These are phyloP conservation scores for Diaporthe ampelina DNA, from an alignment of 2,329 filamentous ascomycete genomes.

Conservation along the genomic window DNA sequence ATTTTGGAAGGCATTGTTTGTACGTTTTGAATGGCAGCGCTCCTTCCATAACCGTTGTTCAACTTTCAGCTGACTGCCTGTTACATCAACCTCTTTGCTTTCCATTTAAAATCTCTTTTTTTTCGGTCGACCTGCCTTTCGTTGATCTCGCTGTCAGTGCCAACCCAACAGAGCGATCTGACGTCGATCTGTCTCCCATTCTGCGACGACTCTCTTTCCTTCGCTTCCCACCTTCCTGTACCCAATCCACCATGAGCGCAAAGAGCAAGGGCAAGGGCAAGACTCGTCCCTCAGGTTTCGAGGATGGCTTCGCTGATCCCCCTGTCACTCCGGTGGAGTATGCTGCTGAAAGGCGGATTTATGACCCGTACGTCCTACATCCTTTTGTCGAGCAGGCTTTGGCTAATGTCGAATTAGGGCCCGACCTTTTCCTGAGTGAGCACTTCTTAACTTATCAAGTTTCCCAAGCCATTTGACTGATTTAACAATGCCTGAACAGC, in stretches of 20 bases:
- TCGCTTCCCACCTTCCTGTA: neutral
- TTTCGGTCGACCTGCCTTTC: neutral
- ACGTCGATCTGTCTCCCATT: neutral
- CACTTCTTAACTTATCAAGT: neutral
- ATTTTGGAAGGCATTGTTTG: neutral
- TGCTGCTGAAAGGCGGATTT: constrained; percentile 76
- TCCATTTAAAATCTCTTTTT: neutral
- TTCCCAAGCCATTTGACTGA: no score
- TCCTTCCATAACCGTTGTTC: neutral
- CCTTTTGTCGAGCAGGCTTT: neutral
- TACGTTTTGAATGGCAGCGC: neutral
- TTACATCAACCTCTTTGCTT: neutral
- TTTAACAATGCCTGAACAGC: constrained; percentile 54
- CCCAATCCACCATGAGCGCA: constrained; percentile 38
- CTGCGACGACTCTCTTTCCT: neutral
- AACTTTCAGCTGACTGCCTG: neutral
- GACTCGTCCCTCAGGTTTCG: constrained; percentile 75
- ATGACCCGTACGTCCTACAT: constrained; percentile 67
- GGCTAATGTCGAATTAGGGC: constrained; percentile 54
- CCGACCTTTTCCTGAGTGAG: constrained; percentile 70
- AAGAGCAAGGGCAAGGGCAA: constrained; percentile 4
- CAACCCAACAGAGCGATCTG: neutral
- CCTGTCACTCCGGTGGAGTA: constrained; percentile 81
- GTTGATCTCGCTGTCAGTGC: neutral
- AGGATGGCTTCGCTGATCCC: constrained; percentile 84